A percentile compares a stretch with the other conserved stretches of the same genome.
Conservation (phyloP, 306 rosid genomes). For the Cucurbita pepo region DNA sequence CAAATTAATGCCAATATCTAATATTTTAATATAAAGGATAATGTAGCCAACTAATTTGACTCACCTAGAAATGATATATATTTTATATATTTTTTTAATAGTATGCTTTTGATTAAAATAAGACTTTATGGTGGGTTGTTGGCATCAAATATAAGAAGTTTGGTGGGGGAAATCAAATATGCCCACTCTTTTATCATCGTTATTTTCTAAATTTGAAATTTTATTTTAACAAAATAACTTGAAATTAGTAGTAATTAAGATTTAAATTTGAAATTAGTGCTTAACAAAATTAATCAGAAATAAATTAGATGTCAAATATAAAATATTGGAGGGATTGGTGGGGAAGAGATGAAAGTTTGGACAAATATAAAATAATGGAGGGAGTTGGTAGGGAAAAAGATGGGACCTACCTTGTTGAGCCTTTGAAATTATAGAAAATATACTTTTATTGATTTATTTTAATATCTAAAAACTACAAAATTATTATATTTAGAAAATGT, state of each 20-base stretch:
- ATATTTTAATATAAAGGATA: not conserved
- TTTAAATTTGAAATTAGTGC: no score
- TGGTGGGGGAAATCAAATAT: not conserved
- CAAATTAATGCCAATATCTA: not conserved
- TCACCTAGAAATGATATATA: not conserved
- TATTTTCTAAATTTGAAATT: no score
- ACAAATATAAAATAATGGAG: not conserved
- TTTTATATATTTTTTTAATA: not conserved
- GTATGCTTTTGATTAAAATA: not conserved
- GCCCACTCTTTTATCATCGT: not conserved
- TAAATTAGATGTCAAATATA: no score
- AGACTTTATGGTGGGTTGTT: not conserved
- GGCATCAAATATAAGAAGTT: not conserved
- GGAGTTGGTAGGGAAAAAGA: slow-evolving; percentile 1
- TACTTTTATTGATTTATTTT: no score
- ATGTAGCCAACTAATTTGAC: not conserved
- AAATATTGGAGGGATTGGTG: no score
- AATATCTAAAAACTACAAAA: no score
- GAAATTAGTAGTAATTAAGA: no score
- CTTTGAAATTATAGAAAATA: no score
- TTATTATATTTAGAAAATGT: no score
- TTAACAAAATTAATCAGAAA: no score
- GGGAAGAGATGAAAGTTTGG: not conserved
- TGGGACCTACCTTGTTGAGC: not conserved
- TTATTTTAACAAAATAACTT: no score